A percentile compares a stretch with the other conserved stretches of the same genome.
Evolutionary conservation across 257 asterid genomes (phyloP).

Genomic region (Handroanthus guayacan): DNA sequence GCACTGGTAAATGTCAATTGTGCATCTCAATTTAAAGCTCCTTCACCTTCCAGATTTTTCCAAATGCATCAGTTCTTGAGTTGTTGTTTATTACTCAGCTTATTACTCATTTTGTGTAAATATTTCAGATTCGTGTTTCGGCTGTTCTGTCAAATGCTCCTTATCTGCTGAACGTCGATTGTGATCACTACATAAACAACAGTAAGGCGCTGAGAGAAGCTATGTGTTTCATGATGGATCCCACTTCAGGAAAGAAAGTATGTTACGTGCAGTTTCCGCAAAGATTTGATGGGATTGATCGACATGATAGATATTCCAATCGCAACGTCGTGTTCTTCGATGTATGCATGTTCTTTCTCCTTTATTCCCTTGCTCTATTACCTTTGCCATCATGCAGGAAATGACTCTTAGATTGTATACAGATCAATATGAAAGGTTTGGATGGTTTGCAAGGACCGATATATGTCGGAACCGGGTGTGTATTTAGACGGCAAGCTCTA

Average conservation of each 20-base stretch:
- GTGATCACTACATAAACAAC: constrained; percentile 94
- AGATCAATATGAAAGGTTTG: constrained; percentile 97
- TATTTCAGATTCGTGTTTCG: constrained; percentile 83
- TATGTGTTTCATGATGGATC: constrained; percentile 99
- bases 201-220: constrained; percentile 94
- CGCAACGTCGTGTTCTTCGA: constrained; percentile 90
- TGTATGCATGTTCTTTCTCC: constrained; percentile 53
- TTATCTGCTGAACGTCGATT: constrained; percentile 83
- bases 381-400: constrained; percentile 10
- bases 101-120: not conserved
- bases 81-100: constrained; percentile 13
- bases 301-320: constrained; percentile 87
- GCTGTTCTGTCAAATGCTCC: constrained; percentile 94
- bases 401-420: constrained; percentile 41
- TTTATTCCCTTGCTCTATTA: not conserved
- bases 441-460: constrained; percentile 98
- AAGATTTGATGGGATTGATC: constrained; percentile 94
- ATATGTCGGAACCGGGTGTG: constrained; percentile 94
- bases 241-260: constrained; percentile 82
- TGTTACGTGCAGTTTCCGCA: constrained; percentile 96
- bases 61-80: not conserved
- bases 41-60: too few species aligned
- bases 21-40: not conserved
- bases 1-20: constrained; percentile 60
- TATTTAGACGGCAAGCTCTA: constrained; percentile 88